A percentile compares a stretch with the other conserved stretches of the same genome.
These are phyloP conservation scores for Cryptococcus neoformans DNA, from an alignment of 1,284 basidiomycete species.

Conservation along the genomic window DNA sequence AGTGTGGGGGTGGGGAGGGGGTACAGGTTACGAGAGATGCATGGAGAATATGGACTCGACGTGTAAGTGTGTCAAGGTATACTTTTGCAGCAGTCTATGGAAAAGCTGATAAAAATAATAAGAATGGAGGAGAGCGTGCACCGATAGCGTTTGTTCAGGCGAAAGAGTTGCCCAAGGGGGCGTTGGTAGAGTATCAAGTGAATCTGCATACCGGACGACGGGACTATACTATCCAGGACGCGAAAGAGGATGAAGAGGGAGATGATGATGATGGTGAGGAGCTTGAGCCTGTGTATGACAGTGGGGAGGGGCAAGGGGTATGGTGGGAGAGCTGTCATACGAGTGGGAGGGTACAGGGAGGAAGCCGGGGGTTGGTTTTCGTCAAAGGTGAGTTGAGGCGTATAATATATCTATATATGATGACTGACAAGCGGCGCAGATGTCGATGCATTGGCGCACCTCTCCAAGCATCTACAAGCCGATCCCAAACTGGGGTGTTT, in stretches of 20 bases:
- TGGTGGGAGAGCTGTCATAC: conserved; percentile 25
- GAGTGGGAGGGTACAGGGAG: conserved; percentile 4
- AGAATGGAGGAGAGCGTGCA: conserved; percentile 28
- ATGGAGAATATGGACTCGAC: conserved; percentile 42
- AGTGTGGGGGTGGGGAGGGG: conserved; percentile 31
- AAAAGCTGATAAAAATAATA: conserved; percentile 11
- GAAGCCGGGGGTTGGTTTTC: conserved; percentile 24
- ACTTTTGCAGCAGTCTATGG: not conserved
- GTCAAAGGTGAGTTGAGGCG: conserved; percentile 14
- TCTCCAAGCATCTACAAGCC: not conserved
- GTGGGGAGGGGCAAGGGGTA: not conserved
- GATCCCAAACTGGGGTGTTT: not conserved
- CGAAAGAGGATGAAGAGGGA: conserved; percentile 9
- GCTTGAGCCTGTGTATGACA: conserved; percentile 7
- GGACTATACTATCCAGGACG: conserved; percentile 11
- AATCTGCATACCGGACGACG: conserved; percentile 45
- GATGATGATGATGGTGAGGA: conserved; percentile 31
- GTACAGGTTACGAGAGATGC: conserved; percentile 52
- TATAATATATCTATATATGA: not conserved
- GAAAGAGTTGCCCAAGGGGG: conserved; percentile 70
- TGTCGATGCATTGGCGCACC: not conserved
- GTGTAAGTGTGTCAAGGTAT: conserved; percentile 6
- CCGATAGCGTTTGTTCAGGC: conserved; percentile 68
- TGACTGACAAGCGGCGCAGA: not conserved
- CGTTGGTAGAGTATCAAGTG: conserved; percentile 56